Evolutionary conservation across 2,329 filamentous ascomycete species (phyloP), one percentile per base, ranked within the genome.

Genomic region (Hypoxylon sp.): DNA sequence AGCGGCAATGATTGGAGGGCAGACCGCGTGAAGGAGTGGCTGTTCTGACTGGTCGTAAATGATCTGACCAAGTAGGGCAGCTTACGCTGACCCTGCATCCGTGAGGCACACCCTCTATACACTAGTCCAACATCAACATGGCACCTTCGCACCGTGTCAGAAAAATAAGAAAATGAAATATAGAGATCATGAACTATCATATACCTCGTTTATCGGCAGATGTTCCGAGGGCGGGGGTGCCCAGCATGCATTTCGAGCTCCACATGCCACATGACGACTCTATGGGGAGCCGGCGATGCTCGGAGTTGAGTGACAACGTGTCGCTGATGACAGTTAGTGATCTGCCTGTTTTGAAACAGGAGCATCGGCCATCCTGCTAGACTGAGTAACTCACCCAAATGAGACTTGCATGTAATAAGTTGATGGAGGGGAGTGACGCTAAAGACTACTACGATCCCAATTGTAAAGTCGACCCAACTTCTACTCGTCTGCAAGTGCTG

Each of bases 21-120:
- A 64, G 72, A 65, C 73, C 75, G 73, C 75, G 67, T 57, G 57
- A 69, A 63, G 65, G 37, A 65, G 71, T 73, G 75, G 71, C 70
- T 75, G 60, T 65, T 68, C 65, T 73, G 62, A 72, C 72, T 75
- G 70, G 73, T 74, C 71, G 70, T 63, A 72, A 73, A 74, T 73
- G 68, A 70, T 71, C 67, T 55, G 69, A 71, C 69, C 53, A 67
- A 71, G 62, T 64, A 72, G 69, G 74, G 73, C 73, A 68, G 69
- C 70, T 65, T 72, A 67, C 64, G 62, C 58, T 68, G 70, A 72
- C 61, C 53, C 67, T 74, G 68, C 68, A 63, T 68, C 67, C 63
- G 55, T 61, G 55, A 71, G 68, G 65, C 70, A 70, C 70, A 65
- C 48, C 48, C 39, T 44, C 17, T 42, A 67, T 51, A 66, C 65